A percentile compares a stretch with the other conserved stretches of the same genome.
phyloP scores from a whole-genome alignment of 495 filamentous ascomycete species.

The Parachaetomium inaequale region DNA sequence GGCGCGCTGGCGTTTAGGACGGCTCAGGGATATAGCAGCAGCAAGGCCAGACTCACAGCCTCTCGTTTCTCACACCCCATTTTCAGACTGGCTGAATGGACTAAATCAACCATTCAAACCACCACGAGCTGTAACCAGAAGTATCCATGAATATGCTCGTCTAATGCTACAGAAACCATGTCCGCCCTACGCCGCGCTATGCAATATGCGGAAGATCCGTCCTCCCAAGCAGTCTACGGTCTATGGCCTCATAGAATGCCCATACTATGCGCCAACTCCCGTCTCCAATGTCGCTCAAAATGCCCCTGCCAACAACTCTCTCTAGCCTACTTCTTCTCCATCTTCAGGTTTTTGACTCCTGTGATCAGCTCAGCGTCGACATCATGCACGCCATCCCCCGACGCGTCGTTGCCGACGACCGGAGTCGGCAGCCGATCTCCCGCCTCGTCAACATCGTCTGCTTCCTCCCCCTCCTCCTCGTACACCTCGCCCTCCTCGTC shows the following conservation, averaged over 20 bases:
- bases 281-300: background rate
- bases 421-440: background rate
- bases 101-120: background rate
- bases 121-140: background rate
- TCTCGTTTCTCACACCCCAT: background rate
- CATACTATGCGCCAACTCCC: conserved; percentile 11
- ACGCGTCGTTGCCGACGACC: conserved; percentile 7
- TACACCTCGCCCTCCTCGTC: conserved; percentile 42
- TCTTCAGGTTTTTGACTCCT: conserved; percentile 42
- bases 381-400: conserved; percentile 32
- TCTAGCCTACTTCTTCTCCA: conserved; percentile 31
- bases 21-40: background rate
- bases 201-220: conserved; percentile 20
- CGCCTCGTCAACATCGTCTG: conserved; percentile 21
- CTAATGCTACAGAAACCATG: background rate
- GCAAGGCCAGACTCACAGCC: background rate
- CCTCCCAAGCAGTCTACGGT: conserved; percentile 5
- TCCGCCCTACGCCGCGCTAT: conserved; percentile 31
- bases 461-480: conserved; percentile 37
- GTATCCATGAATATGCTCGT: background rate
- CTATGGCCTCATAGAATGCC: conserved; percentile 12
- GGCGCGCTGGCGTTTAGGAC: conserved; percentile 8
- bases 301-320: background rate
- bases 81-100: background rate
- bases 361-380: conserved; percentile 50